Conservation (phyloP, 345 rosid genomes). For the Syzygium aromaticum region DNA sequence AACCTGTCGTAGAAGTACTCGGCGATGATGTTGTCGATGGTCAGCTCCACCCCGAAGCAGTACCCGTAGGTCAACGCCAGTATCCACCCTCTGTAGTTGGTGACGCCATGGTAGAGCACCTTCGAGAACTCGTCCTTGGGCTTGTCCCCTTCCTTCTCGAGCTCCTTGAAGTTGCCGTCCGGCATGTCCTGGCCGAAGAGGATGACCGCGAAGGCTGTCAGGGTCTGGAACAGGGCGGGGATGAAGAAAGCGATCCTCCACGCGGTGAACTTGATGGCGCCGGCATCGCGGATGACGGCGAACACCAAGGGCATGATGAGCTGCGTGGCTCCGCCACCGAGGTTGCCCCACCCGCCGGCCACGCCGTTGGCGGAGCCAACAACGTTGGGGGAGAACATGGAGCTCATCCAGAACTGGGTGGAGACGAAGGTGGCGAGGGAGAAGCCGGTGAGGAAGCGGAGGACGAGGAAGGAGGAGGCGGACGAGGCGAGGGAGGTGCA, state of each 20-base stretch:
- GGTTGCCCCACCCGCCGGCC: slow-evolving; percentile 95
- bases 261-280: slow-evolving; percentile 69
- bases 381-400: slow-evolving; percentile 65
- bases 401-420: slow-evolving; percentile 97
- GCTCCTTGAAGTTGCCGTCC: slow-evolving; percentile 48
- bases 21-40: slow-evolving; percentile 75
- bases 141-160: slow-evolving; percentile 61
- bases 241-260: slow-evolving; percentile 85
- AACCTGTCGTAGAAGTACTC: slow-evolving; percentile 86
- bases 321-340: slow-evolving; percentile 89
- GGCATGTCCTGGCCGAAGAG: slow-evolving; percentile 83
- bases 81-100: slow-evolving; percentile 87
- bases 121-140: slow-evolving; percentile 46
- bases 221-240: slow-evolving; percentile 68
- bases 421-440: slow-evolving; percentile 81
- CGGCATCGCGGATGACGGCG: slow-evolving; percentile 33
- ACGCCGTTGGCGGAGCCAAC: slow-evolving; percentile 81
- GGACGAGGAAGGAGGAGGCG: slow-evolving; percentile 54
- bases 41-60: slow-evolving; percentile 85
- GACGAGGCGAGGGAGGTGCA: slow-evolving; percentile 55
- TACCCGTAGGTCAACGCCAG: slow-evolving; percentile 83
- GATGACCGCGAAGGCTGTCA: slow-evolving; percentile 59
- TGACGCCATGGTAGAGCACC: slow-evolving; percentile 36
- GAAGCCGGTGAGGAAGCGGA: slow-evolving; percentile 72
- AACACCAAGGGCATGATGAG: slow-evolving; percentile 83